Percentiles rank a stretch among this genome's conserved stretches.
Evolutionary conservation across 108 stramenopile species (phyloP).

Genomic region (Seminavis robusta): DNA sequence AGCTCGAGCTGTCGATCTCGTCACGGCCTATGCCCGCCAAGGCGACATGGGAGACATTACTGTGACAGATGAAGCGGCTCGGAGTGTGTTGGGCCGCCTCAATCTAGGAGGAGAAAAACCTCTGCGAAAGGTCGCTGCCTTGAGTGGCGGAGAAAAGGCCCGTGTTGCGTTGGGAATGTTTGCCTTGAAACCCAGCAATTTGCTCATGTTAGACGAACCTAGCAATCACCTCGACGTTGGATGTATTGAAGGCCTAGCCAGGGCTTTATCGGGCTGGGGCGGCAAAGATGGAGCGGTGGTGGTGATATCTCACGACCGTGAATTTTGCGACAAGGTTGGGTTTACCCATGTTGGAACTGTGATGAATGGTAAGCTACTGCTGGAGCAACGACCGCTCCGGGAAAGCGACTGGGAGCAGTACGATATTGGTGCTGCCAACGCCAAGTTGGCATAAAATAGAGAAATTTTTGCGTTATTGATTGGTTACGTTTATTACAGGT

Average conservation of each 20-base stretch:
- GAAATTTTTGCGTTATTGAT: too few relatives aligned
- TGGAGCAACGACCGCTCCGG: constrained; percentile 59
- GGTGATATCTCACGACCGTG: constrained; percentile 77
- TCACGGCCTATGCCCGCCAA: constrained; percentile 64
- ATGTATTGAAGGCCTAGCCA: constrained; percentile 56
- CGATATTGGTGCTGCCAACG: too few relatives aligned
- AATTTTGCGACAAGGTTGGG: constrained; percentile 66
- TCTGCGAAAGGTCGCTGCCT: constrained; percentile 34
- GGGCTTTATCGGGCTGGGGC: constrained; percentile 54
- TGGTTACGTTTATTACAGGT: too few relatives aligned
- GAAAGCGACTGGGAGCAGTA: constrained; percentile 73
- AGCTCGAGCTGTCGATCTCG: constrained; percentile 69
- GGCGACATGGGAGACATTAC: constrained; percentile 65
- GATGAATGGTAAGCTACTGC: constrained; percentile 42
- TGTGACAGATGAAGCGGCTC: constrained; percentile 70
- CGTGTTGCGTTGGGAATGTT: constrained; percentile 75
- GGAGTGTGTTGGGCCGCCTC: constrained; percentile 71
- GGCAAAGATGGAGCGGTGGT: constrained; percentile 58
- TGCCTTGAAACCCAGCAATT: constrained; percentile 63
- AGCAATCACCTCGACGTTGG: constrained; percentile 26
- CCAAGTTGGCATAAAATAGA: too few relatives aligned
- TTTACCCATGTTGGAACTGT: constrained; percentile 77
- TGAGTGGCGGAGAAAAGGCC: constrained; percentile 82
- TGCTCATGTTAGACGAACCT: constrained; percentile 40
- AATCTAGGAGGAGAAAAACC: constrained; percentile 82